A percentile compares a stretch with the other conserved stretches of the same genome.
phyloP scores from a whole-genome alignment of 495 filamentous ascomycete genomes.

The Aspergillus sclerotioniger region DNA sequence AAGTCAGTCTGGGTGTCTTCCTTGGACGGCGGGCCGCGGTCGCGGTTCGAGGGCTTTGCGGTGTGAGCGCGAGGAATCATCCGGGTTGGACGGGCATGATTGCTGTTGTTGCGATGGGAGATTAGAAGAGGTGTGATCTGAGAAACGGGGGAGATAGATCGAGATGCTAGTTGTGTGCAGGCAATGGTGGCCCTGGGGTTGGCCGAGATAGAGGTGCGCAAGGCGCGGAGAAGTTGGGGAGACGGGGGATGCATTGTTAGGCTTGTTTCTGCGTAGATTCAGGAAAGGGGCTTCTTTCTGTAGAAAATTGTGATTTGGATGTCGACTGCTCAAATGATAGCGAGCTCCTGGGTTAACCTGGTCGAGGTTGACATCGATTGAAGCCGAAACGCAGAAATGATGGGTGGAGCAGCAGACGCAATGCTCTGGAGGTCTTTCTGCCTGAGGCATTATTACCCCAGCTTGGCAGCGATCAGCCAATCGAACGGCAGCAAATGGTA shows the following conservation, averaged over 20 bases:
- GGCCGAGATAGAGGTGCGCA: conserved; percentile 35
- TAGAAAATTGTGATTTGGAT: no score
- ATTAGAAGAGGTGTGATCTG: conserved; percentile 8
- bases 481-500: no score
- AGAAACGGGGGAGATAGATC: conserved; percentile 11
- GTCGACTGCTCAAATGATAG: no score
- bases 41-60: conserved; percentile 40
- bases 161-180: conserved; percentile 14
- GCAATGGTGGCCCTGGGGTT: conserved; percentile 14
- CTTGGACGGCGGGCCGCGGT: conserved; percentile 57
- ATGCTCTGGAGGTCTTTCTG: no score
- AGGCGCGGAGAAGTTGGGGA: conserved; percentile 43
- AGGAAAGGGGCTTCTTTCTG: not conserved
- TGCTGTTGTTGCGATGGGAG: conserved; percentile 32
- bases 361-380: no score
- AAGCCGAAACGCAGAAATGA: no score
- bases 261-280: not conserved
- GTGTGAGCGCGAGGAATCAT: conserved; percentile 42
- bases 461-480: not conserved
- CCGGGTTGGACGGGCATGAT: conserved; percentile 27
- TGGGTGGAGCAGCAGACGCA: no score
- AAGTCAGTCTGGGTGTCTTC: conserved; percentile 77
- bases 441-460: not conserved
- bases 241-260: conserved; percentile 42
- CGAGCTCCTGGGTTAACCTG: no score